A percentile compares a stretch with the other conserved stretches of the same genome.
phyloP scores from a whole-genome alignment of 202 grass and related monocot genomes.

The Musa balbisiana region DNA sequence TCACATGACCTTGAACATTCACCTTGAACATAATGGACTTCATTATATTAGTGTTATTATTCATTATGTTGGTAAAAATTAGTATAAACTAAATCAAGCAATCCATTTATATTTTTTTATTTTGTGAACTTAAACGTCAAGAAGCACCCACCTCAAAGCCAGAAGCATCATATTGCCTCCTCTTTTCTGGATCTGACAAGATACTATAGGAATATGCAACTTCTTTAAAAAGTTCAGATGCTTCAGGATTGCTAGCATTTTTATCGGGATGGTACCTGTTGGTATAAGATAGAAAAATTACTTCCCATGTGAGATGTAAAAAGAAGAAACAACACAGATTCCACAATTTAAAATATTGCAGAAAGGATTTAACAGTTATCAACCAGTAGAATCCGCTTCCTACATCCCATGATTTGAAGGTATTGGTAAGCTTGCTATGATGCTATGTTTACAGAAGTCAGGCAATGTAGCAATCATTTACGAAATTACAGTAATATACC shows the following conservation, averaged over 20 bases:
- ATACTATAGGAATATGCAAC: conserved; percentile 99
- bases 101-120: not conserved
- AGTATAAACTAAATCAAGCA: not conserved
- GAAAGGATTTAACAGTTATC: too few species aligned
- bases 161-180: conserved; percentile 90
- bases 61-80: too few species aligned
- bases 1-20: not conserved
- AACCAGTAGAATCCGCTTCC: too few species aligned
- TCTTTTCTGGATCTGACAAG: conserved; percentile 95
- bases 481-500: too few species aligned
- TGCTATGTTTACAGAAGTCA: too few species aligned
- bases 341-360: too few species aligned
- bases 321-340: too few species aligned
- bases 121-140: not conserved
- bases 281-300: conserved; percentile 18
- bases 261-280: conserved; percentile 96
- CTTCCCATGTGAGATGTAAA: not conserved
- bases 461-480: too few species aligned
- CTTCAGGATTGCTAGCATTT: conserved; percentile 92
- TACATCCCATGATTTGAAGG: too few species aligned
- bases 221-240: conserved; percentile 98
- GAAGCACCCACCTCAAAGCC: conserved; percentile 75
- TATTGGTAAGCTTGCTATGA: too few species aligned
- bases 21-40: not conserved
- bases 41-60: too few species aligned